Percentiles rank a stretch among this genome's conserved stretches.
These are phyloP conservation scores for Botrytis deweyae DNA, from an alignment of 2,329 filamentous ascomycete genomes.

Conservation along the genomic window DNA sequence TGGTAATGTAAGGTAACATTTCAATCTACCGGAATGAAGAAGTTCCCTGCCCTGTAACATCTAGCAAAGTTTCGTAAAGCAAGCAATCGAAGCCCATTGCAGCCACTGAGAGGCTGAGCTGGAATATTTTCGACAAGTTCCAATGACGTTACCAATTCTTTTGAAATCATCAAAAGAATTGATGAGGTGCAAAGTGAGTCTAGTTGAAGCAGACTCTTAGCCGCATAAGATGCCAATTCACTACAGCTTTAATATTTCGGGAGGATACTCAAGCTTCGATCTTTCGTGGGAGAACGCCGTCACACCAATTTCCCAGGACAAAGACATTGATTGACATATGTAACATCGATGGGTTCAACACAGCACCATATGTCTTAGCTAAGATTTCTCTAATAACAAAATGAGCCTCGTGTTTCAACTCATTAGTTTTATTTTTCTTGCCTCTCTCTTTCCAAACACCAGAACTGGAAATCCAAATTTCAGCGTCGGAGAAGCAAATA, in stretches of 20 bases:
- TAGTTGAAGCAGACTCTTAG: neutral
- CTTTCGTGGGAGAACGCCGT: neutral
- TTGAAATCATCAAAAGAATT: too few relatives aligned
- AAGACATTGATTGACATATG: neutral
- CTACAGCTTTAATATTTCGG: neutral
- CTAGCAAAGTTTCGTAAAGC: neutral
- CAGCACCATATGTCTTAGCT: neutral
- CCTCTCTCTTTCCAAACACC: neutral
- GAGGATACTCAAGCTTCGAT: neutral
- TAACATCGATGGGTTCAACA: neutral
- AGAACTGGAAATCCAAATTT: neutral
- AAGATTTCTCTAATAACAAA: neutral
- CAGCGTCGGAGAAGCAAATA: neutral
- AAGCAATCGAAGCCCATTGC: neutral
- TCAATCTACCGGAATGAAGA: neutral
- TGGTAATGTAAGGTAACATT: constrained; percentile 20
- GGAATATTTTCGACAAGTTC: neutral
- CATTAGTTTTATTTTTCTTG: neutral
- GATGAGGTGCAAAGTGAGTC: neutral
- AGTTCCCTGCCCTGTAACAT: neutral
- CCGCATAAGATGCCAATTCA: neutral
- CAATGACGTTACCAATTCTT: neutral
- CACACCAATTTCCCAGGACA: constrained; percentile 6
- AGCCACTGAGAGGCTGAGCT: neutral
- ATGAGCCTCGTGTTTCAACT: neutral